Base-by-base conservation (phyloP, 2,329 filamentous ascomycete genomes). In the Stachybotrys elegans region DNA sequence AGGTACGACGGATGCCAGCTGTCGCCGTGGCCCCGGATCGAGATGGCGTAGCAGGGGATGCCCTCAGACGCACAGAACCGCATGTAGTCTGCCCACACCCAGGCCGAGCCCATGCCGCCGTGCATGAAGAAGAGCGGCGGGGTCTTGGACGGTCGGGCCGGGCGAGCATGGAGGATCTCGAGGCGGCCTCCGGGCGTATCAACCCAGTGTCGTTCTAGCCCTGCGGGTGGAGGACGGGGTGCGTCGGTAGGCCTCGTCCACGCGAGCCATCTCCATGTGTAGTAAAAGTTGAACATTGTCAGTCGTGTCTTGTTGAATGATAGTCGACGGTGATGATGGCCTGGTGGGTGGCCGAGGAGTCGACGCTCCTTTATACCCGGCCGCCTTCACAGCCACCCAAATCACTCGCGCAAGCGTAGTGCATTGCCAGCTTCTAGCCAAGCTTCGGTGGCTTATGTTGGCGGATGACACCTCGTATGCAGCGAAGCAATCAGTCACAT, bases 11-110 rank as follows among this genome's bases (percentile, higher is more conserved):
- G 73, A 37, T 72, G 63, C 71, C 73, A 76, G 54, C 71, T 75
- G 40, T 66, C 63, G 14, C 75, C 76, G 50, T 78, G 75, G 3
- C 75, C 75, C 6, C 76, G 69, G 29, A 72, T 63, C 7, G 71
- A 77, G 25, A 78, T 50, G 11, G 76, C 73, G 51, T 78, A 80
- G 55, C 71, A 73, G 1, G 70, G 63, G 47, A 74, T 65, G 13
- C 70, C 68, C 31, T 34, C n/a, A 5, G 58, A 49, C 4, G 71
- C 61, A 43, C 79, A 69, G 51, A 65, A 74, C 20, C 59, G 60
- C 65, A 80, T 71, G 51, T 75, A 80, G 35, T 70, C 64, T 8
- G 70, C 61, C 72, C 74, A 79, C 17, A 77, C 66, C 55, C 68
- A 70, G 7, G 76, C 77, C 43, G 65, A 65, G 32, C 75, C 76